These are phyloP conservation scores for Theileria annulata DNA, from an alignment of 169 alveolate species.

Conservation along the genomic window DNA sequence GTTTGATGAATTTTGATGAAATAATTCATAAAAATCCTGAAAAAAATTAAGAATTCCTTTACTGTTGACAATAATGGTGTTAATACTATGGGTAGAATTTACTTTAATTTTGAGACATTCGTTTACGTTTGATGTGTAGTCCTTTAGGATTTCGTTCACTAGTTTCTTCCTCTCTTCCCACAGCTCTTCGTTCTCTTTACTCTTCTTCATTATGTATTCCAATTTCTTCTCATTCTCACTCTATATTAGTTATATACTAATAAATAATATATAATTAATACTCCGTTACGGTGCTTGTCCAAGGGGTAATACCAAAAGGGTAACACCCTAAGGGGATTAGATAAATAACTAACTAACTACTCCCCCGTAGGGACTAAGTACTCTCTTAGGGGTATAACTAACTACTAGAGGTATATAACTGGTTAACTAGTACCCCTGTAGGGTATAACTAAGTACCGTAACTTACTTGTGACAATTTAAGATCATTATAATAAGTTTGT, in stretches of 20 bases:
- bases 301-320: not conserved
- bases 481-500: slow-evolving; percentile 46
- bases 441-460: too few species aligned
- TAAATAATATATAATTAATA: too few species aligned
- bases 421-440: too few species aligned
- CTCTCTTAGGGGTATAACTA: too few species aligned
- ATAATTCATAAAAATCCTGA: slow-evolving; percentile 6
- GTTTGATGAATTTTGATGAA: not conserved
- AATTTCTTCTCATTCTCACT: slow-evolving; percentile 30
- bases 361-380: too few species aligned
- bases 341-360: too few species aligned
- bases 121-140: slow-evolving; percentile 45
- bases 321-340: too few species aligned
- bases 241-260: too few species aligned
- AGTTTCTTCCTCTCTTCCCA: slow-evolving; percentile 53
- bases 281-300: too few species aligned
- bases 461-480: not conserved
- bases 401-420: too few species aligned
- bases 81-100: not conserved
- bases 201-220: slow-evolving; percentile 5
- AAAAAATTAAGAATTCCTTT: not conserved
- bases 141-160: slow-evolving; percentile 49
- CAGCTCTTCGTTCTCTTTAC: slow-evolving; percentile 12
- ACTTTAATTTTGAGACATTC: slow-evolving; percentile 25
- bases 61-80: not conserved